Conservation (phyloP, 495 filamentous ascomycete species). For the Bryoglossum gracile region DNA sequence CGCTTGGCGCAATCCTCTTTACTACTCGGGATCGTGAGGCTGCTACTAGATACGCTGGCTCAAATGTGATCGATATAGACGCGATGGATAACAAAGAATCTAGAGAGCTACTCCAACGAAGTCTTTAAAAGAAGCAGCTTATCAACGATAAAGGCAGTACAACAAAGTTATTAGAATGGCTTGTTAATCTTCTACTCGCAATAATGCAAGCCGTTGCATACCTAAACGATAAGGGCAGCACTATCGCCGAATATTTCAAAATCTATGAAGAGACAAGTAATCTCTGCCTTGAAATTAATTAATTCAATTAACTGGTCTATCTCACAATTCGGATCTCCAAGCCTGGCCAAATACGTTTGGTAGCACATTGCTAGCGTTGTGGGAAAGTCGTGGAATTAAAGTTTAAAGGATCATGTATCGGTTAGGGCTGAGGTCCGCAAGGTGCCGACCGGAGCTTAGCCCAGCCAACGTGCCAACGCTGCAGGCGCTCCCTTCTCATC, state of each 20-base stretch:
- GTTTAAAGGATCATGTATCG: background rate
- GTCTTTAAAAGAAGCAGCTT: conserved; percentile 12
- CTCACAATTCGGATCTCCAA: too few species aligned
- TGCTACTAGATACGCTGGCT: conserved; percentile 3
- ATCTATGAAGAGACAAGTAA: conserved; percentile 13
- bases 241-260: conserved; percentile 11
- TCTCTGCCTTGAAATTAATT: too few species aligned
- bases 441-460: background rate
- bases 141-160: conserved; percentile 3
- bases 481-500: background rate
- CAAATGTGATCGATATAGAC: conserved; percentile 23
- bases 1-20: conserved; percentile 6
- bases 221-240: conserved; percentile 2
- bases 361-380: background rate
- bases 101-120: conserved; percentile 22
- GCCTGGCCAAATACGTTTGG: too few species aligned
- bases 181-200: conserved; percentile 34
- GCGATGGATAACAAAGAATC: conserved; percentile 26
- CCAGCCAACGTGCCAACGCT: background rate
- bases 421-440: background rate
- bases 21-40: conserved; percentile 7
- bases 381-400: background rate
- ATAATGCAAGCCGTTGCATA: conserved; percentile 40
- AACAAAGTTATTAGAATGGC: conserved; percentile 2
- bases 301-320: too few species aligned